A percentile compares a stretch with the other conserved stretches of the same genome.
Conservation (phyloP, 176 grass and related monocot genomes). For the Poa annua region DNA sequence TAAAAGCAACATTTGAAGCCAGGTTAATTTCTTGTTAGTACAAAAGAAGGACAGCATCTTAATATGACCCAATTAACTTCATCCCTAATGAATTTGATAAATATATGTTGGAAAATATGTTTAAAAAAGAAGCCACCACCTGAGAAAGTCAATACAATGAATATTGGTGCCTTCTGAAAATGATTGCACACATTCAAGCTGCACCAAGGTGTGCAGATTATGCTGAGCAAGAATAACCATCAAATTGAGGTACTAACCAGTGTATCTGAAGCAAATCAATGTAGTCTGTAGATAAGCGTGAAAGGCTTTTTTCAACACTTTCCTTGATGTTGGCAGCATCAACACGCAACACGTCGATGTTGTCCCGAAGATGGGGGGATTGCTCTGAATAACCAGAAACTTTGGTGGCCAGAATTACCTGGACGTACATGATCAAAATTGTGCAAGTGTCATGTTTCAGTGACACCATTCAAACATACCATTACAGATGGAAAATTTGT, state of each 20-base stretch:
- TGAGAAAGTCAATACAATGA: not conserved
- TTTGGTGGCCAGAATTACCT: conserved; percentile 93
- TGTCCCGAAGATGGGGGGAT: conserved; percentile 61
- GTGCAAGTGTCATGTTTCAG: conserved; percentile 16
- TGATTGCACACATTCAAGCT: not conserved
- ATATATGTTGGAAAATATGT: not conserved
- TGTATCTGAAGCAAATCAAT: conserved; percentile 98
- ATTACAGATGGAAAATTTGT: not conserved
- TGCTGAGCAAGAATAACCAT: not conserved
- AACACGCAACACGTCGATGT: conserved; percentile 60
- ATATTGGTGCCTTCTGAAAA: not conserved
- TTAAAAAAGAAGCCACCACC: not conserved
- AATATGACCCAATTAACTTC: not conserved
- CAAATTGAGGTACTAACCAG: conserved; percentile 56
- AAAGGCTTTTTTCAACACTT: conserved; percentile 91
- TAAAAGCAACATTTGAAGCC: conserved; percentile 25
- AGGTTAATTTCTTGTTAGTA: not conserved
- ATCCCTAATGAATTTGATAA: not conserved
- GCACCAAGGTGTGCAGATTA: not conserved
- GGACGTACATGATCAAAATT: conserved; percentile 35
- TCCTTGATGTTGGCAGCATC: conserved; percentile 86
- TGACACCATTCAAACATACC: conserved; percentile 21
- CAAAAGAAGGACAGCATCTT: conserved; percentile 14
- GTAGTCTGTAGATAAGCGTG: conserved; percentile 87
- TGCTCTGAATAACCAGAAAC: conserved; percentile 80